Base-by-base conservation (phyloP, 495 filamentous ascomycete genomes). In the Rusavskia elegans region DNA sequence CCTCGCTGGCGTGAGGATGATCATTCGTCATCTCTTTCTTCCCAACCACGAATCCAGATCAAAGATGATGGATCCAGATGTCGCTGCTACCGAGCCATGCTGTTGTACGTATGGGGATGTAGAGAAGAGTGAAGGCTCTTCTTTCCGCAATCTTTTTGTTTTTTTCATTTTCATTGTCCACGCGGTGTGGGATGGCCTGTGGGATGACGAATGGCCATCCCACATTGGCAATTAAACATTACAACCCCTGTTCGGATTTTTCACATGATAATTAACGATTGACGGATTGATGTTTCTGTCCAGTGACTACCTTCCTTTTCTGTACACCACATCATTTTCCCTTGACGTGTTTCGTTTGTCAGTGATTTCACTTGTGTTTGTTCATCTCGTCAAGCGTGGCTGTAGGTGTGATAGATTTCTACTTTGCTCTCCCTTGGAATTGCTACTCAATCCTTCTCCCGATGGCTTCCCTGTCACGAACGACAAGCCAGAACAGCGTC, bases 1-100 rank as follows among this genome's bases (percentile, higher is more conserved):
- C 76, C 48, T 69, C 64, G 49, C 80, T n/a, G n/a, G n/a, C 75
- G 50, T 66, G 75, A 35, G 19, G 32, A 8, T 21, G 25, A 27
- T 41, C 21, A 8, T 49, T 48, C n/a, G 29, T 51, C 56, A 39
- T 49, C 16, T 45, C 42, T 25, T 5, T 45, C 40, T 32, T 53
- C 11, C 20, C 17, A 10, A 45, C 41, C 41, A 45, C 41, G 16
- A 27, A 5, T 27, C 4, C 25, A 27, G 25, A 27, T 27, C 4
- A 35, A 35, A 11, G 13, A 14, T 35, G 5, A 35, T 35, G 13
- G 32, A 35, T 14, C 32, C 9, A 35, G 13, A 35, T 35, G 32
- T 35, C 32, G 32, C 32, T 35, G 32, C 32, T 10, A 10, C 7
- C 25, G 25, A 27, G 4, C 25, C 25, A 6, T 27, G 7, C 25